Percentiles rank a stretch among this genome's conserved stretches.
phyloP scores from a whole-genome alignment of 495 filamentous ascomycete species.

The Podospora sp. region DNA sequence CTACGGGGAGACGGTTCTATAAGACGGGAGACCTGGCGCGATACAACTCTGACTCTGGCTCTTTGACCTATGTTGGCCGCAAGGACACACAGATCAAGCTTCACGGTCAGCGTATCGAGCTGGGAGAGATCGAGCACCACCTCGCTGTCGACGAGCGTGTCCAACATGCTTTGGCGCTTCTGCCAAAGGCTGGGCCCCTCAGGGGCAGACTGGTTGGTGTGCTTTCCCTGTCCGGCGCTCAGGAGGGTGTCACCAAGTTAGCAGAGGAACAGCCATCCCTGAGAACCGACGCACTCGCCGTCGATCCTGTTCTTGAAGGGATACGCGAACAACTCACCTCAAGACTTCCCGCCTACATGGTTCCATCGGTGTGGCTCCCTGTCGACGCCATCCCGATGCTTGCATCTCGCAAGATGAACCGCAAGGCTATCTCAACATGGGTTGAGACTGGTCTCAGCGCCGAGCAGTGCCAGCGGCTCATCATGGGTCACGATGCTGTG shows the following conservation, averaged over 20 bases:
- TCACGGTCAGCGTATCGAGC: constrained; percentile 44
- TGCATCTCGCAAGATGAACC: constrained; percentile 30
- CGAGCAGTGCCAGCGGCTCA: constrained; percentile 22
- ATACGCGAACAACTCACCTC: constrained; percentile 16
- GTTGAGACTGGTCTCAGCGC: constrained; percentile 21
- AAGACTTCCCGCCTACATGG: constrained; percentile 51
- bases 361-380: constrained; percentile 43
- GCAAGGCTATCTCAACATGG: constrained; percentile 30
- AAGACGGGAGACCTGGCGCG: constrained; percentile 63
- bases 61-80: constrained; percentile 51
- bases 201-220: constrained; percentile 45
- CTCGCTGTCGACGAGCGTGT: constrained; percentile 21
- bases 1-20: constrained; percentile 45
- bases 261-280: not conserved
- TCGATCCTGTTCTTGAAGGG: constrained; percentile 15
- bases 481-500: constrained; percentile 13
- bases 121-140: constrained; percentile 60
- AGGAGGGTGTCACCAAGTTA: not conserved
- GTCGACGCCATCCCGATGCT: constrained; percentile 28
- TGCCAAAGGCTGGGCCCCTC: constrained; percentile 46
- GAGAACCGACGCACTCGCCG: not conserved
- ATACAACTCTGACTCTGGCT: constrained; percentile 53
- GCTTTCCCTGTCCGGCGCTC: constrained; percentile 16
- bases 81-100: constrained; percentile 45
- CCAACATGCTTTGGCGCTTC: constrained; percentile 49